phyloP scores from a whole-genome alignment of 2,329 filamentous ascomycete species.

The Fusarium decemcellulare region DNA sequence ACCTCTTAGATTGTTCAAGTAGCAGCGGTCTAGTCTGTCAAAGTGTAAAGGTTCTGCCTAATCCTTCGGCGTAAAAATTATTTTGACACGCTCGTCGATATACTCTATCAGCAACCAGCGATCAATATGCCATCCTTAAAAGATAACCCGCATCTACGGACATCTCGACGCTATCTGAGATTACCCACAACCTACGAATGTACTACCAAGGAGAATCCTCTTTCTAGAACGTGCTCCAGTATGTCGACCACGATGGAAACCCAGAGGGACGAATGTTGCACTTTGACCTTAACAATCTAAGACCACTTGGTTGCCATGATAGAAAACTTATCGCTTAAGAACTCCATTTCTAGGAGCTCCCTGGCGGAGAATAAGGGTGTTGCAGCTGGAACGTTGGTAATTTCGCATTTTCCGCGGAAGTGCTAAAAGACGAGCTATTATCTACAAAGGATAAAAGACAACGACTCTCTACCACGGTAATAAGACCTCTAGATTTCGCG shows the following conservation, averaged over 20 bases:
- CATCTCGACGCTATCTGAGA: neutral
- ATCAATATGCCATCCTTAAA: no score
- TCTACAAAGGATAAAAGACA: neutral
- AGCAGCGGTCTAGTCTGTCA: no score
- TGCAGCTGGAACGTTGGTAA: neutral
- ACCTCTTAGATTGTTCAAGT: no score
- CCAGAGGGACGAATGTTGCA: neutral
- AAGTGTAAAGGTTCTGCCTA: no score
- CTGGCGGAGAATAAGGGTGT: no score
- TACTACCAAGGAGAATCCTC: neutral
- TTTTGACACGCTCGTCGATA: no score
- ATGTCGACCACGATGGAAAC: neutral
- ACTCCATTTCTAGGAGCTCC: no score
- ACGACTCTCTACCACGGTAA: neutral
- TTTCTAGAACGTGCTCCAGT: neutral
- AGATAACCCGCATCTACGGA: no score
- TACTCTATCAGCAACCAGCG: no score
- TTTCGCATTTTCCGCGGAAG: neutral
- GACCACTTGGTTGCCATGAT: no score
- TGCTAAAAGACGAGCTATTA: neutral
- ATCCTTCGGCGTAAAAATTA: no score
- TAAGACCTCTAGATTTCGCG: neutral
- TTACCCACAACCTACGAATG: neutral
- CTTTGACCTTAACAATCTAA: neutral
- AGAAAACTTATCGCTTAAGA: no score